phyloP scores from a whole-genome alignment of 2,329 filamentous ascomycete genomes.

The Chaetomium strumarium region DNA sequence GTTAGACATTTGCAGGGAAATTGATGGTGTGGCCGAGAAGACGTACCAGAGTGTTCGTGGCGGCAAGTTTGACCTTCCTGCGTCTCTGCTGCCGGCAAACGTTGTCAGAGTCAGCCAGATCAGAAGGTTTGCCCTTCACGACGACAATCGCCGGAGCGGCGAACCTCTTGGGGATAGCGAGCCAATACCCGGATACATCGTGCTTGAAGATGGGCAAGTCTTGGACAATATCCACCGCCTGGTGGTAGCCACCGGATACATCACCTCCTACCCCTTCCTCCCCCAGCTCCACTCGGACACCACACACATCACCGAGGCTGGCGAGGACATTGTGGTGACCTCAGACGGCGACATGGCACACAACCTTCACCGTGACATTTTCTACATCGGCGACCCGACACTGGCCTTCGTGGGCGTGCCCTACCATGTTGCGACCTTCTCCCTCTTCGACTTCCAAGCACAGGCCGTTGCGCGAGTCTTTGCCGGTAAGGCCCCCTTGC shows the following conservation, averaged over 20 bases:
- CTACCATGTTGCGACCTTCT: slow-evolving; percentile 62
- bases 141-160: slow-evolving; percentile 18
- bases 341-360: slow-evolving; percentile 56
- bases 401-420: slow-evolving; percentile 60
- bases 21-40: slow-evolving; percentile 32
- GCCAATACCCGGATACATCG: slow-evolving; percentile 44
- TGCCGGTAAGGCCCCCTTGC: slow-evolving; percentile 44
- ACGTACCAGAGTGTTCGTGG: slow-evolving; percentile 50
- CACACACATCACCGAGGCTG: slow-evolving; percentile 39
- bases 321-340: slow-evolving; percentile 52
- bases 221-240: slow-evolving; percentile 55
- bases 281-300: slow-evolving; percentile 39
- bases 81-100: slow-evolving; percentile 47
- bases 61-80: slow-evolving; percentile 54
- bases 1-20: slow-evolving; percentile 38
- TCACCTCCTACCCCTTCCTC: slow-evolving; percentile 61
- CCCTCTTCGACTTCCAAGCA: slow-evolving; percentile 65
- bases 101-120: slow-evolving; percentile 48
- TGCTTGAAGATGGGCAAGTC: slow-evolving; percentile 46
- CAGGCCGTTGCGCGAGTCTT: slow-evolving; percentile 54
- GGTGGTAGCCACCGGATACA: slow-evolving; percentile 63
- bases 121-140: slow-evolving; percentile 37
- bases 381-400: slow-evolving; percentile 62
- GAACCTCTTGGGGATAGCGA: slow-evolving; percentile 22
- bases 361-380: slow-evolving; percentile 65